Evolutionary conservation across 768 basidiomycete species (phyloP), one percentile per base, ranked within the genome.

Genomic region (Trametes elegans): DNA sequence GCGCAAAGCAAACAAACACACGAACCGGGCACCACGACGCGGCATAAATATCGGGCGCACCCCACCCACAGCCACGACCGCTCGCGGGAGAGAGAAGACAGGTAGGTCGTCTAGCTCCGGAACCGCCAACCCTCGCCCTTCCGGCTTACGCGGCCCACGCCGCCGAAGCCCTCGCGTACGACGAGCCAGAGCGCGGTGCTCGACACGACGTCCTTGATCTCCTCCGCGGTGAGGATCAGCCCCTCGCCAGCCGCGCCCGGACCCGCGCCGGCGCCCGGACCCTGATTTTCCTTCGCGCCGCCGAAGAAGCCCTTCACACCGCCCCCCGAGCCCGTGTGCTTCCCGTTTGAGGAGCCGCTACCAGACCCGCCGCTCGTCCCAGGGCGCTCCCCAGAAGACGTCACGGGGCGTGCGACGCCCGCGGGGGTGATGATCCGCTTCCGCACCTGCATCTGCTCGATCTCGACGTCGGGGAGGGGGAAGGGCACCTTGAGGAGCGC

Each of bases 141-240:
- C 70, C 90, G 74, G 58, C 74, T 81, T 34, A 87, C 85, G 71
- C 81, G 85, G 7, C 90, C 93, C 35, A 95, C 80, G 2, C 94
- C 94, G 1, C 92, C 92, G 68, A 96, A 91, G n/a, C 85, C 85
- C 70, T 98, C 93, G 44, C 95, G 77, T 2, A 95, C 93, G 18
- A 93, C 87, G 47, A 98, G 71, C 93, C 94, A 98, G 69, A 97
- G 73, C 5, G 84, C 90, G 0, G 91, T 96, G 35, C 84, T 86
- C 62, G 87, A 90, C 53, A 96, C 84, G 16, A 91, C 78, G 72
- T 98, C 95, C 73, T 97, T 95, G 71, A 97, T 86, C 70, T 95
- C 92, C 72, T 96, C 94, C 41, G 91, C 92, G 1, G 84, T 90
- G 46, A 98, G 71, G 28, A 82, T 71, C 36, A 91, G 69, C 26